Evolutionary conservation across 257 asterid species (phyloP), one percentile per base, ranked within the genome.

Genomic region (Thymus quinquecostatus): DNA sequence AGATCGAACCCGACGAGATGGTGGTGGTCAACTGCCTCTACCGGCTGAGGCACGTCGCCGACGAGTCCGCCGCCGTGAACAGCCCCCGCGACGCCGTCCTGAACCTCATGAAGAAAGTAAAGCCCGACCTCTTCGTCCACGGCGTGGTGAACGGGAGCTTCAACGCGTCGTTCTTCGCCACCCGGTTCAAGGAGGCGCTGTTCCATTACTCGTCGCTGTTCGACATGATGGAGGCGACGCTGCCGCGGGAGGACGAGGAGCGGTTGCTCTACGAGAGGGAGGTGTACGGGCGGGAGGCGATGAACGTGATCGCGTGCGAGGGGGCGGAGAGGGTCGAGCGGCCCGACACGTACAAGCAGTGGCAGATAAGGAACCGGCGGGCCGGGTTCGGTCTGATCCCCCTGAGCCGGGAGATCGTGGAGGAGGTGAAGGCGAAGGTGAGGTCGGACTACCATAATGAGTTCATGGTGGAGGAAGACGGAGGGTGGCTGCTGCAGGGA

Each of bases 401-500:
- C 0, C 36, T 91, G 74, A 55, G 70, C 29, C 14, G 29, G 48
- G 89, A 74, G 45, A 75, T 88, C 12, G 29, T 87, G 84, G 77
- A 63, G 9, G 88, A 81, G 38, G 81, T 85, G 50, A 81, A 58
- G 85, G 48, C 58, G 21, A 80, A 81, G 43, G 79, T 77, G 70
- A 61, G 34, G 30, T 65, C 30, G n/a, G 81, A 53, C 50, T 82
- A 86, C 72, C 87, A 86, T 66, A 59, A 1, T 2, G 83, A 79
- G 44, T 86, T 86, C 12, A 13, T 81, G 71, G 30, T 86, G 77
- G 92, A 82, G 2, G 88, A 76, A 33, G 89, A 86, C 60, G 21
- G 83, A 1, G 82, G 79, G 10, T 86, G 92, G 92, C 47, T 86
- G 86, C 64, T 86, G 74, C 92, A 86, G 45, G 92, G 92, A 7